Base-by-base conservation (phyloP, 352 stramenopile genomes). In the Poterioochromonas sp. region DNA sequence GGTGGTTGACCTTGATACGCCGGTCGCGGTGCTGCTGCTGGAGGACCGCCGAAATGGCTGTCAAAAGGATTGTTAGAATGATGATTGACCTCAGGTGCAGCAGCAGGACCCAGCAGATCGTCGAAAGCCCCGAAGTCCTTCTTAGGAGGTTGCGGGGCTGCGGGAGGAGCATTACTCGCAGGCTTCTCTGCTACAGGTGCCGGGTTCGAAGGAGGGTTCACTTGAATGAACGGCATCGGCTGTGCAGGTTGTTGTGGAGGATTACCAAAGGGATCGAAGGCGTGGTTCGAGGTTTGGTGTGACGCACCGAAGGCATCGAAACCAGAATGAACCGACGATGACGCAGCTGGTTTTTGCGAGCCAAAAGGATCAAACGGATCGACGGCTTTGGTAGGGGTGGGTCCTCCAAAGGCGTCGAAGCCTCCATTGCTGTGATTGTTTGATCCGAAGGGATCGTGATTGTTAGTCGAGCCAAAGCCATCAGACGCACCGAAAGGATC, bases 91-190 rank as follows among this genome's bases (percentile, higher is more conserved):
- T 12, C 3, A 29, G 15, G 62, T 41, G 62, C 2, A 1, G 15
- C 3, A 22, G 32, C 5, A 47, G 15, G 2, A 47, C 8, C 5
- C 32, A 44, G 2, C 32, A 71, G 26, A 29, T 71, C 62, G 41
- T 71, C 62, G 32, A 71, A 71, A 41, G 62, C 62, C 12, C 12
- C 39, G 34, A 71, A 71, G 32, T 71, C 41, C 32, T 71, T 71
- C 8, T 12, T 32, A 29, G 8, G 8, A 32, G 51, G 51, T 22
- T 62, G 12, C 1, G 62, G n/a, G 2, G n/a, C 18, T 44, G 11
- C 34, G 5, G 15, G 2, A 44, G 2, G 2, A 3, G 34, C 62
- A 43, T 8, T 8, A 41, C 20, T 29, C 12, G 32, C 8, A 44
- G 32, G 2, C 2, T 11, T 5, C 5, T 11, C 32, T 3, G 62